Conservation (phyloP, 345 rosid species). For the Nephelium lappaceum region DNA sequence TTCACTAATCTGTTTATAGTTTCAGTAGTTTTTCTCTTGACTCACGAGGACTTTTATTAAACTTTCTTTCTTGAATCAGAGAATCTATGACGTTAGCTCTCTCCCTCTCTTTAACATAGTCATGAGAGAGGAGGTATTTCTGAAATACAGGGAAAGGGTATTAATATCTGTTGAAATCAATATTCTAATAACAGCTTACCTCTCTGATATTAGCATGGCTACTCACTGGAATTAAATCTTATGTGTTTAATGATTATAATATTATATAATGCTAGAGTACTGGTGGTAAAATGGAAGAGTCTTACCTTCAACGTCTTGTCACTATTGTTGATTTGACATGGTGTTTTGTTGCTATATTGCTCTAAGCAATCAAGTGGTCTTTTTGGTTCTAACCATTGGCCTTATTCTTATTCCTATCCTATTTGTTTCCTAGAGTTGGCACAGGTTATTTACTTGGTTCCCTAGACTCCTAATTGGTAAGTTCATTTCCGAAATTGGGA, state of each 20-base stretch:
- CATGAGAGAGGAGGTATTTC: not conserved
- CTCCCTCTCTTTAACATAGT: not conserved
- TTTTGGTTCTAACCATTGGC: not conserved
- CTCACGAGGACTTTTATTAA: not conserved
- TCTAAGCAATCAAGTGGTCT: not conserved
- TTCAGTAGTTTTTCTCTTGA: slow-evolving; percentile 7
- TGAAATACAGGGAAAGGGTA: not conserved
- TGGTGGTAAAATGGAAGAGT: not conserved
- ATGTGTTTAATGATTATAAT: not conserved
- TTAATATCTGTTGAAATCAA: not conserved
- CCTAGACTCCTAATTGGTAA: not conserved
- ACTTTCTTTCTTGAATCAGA: not conserved
- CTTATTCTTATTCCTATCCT: not conserved
- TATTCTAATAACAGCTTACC: not conserved
- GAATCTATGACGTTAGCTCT: not conserved
- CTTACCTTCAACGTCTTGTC: not conserved
- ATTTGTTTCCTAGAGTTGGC: not conserved
- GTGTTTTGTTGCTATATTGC: not conserved
- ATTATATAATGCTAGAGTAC: not conserved
- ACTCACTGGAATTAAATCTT: not conserved
- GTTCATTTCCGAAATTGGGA: not conserved
- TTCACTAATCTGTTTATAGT: not conserved
- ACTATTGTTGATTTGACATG: not conserved
- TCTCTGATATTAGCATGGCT: not conserved
- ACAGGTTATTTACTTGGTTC: not conserved